Percentiles rank a stretch among this genome's conserved stretches.
Conservation (phyloP, 2,329 filamentous ascomycete genomes). For the Fusarium hostae region DNA sequence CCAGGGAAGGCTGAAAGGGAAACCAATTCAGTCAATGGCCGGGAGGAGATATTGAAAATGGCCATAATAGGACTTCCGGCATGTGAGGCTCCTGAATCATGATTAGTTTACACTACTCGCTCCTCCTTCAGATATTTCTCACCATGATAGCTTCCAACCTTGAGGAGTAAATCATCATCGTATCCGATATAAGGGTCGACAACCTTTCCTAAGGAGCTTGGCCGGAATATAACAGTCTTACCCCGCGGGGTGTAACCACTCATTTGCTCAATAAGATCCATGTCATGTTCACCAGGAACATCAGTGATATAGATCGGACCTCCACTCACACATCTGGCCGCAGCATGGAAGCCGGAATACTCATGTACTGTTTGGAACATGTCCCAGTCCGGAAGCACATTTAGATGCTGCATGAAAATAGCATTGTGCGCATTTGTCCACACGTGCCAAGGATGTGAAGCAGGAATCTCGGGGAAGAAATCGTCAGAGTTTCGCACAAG, state of each 20-base stretch:
- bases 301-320: slow-evolving; percentile 97
- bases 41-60: slow-evolving; percentile 81
- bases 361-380: slow-evolving; percentile 74
- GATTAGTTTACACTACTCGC: slow-evolving; percentile 1
- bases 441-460: slow-evolving; percentile 92
- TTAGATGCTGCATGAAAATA: slow-evolving; percentile 84
- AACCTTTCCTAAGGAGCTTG: slow-evolving; percentile 77
- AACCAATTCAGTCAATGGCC: slow-evolving; percentile 74
- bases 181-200: slow-evolving; percentile 81
- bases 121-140: slow-evolving; percentile 17
- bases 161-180: slow-evolving; percentile 77
- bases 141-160: slow-evolving; percentile 83
- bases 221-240: slow-evolving; percentile 83
- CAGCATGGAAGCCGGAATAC: slow-evolving; percentile 87
- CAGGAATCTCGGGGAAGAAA: slow-evolving; percentile 86
- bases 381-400: slow-evolving; percentile 85
- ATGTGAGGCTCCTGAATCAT: slow-evolving; percentile 56
- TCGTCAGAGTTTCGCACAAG: slow-evolving; percentile 89
- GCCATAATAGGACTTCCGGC: slow-evolving; percentile 83
- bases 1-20: slow-evolving; percentile 79
- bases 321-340: slow-evolving; percentile 87
- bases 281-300: slow-evolving; percentile 81
- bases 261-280: slow-evolving; percentile 81
- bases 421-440: slow-evolving; percentile 94
- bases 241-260: slow-evolving; percentile 77